phyloP scores from a whole-genome alignment of 805 yeast species.

The Spathaspora sp. region DNA sequence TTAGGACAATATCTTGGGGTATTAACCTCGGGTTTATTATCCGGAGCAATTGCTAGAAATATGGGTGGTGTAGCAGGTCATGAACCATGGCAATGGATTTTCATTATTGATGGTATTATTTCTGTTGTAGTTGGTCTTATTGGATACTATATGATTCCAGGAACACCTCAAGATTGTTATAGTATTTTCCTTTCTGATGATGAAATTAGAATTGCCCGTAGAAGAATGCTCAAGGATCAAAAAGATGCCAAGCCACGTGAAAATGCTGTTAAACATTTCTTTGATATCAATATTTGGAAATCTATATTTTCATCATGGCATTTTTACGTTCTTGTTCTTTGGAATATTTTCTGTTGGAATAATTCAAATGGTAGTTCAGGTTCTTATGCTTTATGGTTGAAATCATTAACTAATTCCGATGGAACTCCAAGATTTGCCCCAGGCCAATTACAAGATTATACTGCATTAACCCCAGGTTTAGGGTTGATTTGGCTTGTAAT shows the following conservation, averaged over 20 bases:
- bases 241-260: slow-evolving; percentile 17
- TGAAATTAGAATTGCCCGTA: slow-evolving; percentile 31
- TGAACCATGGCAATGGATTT: slow-evolving; percentile 73
- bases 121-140: slow-evolving; percentile 55
- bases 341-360: slow-evolving; percentile 62
- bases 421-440: slow-evolving; percentile 22
- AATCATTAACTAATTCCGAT: slow-evolving; percentile 22
- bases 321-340: slow-evolving; percentile 51
- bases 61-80: slow-evolving; percentile 51
- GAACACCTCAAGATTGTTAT: slow-evolving; percentile 52
- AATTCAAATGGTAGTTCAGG: slow-evolving; percentile 48
- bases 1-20: slow-evolving; percentile 62
- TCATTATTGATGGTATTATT: slow-evolving; percentile 60
- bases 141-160: slow-evolving; percentile 58
- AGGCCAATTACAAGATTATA: slow-evolving; percentile 36
- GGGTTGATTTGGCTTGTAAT: slow-evolving; percentile 38
- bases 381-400: slow-evolving; percentile 54
- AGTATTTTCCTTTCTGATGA: slow-evolving; percentile 32
- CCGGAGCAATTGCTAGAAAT: slow-evolving; percentile 47
- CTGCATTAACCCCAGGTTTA: slow-evolving; percentile 46
- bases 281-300: slow-evolving; percentile 48
- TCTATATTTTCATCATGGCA: slow-evolving; percentile 55
- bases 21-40: slow-evolving; percentile 59
- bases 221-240: slow-evolving; percentile 20
- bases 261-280: slow-evolving; percentile 27